These are phyloP conservation scores for Stramenopiles sp. DNA, from an alignment of 352 stramenopile species.

Conservation along the genomic window DNA sequence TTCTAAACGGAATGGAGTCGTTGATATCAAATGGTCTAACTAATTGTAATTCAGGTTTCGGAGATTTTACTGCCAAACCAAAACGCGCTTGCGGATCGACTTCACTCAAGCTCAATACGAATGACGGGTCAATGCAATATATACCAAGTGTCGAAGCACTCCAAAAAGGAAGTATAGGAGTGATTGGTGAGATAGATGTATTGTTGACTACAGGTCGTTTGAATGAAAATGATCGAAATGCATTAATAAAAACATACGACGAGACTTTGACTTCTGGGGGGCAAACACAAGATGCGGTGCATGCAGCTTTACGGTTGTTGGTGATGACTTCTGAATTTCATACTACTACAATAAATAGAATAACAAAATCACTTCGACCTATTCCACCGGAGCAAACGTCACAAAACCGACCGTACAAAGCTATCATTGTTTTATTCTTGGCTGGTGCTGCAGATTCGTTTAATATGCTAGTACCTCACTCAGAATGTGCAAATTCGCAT, in stretches of 20 bases:
- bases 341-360: conserved; percentile 17
- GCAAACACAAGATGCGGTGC: background rate
- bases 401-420: conserved; percentile 24
- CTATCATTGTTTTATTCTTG: conserved; percentile 32
- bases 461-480: conserved; percentile 29
- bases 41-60: conserved; percentile 20
- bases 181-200: conserved; percentile 29
- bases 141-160: background rate
- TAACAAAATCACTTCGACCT: background rate
- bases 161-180: background rate
- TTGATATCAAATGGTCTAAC: conserved; percentile 21
- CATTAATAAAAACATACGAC: background rate
- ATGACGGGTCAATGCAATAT: background rate
- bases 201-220: conserved; percentile 30
- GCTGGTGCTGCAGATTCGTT: conserved; percentile 28
- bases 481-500: conserved; percentile 18
- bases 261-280: background rate
- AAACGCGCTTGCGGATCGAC: background rate
- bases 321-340: conserved; percentile 30
- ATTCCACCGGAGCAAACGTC: background rate
- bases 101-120: background rate
- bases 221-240: background rate
- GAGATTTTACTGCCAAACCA: background rate
- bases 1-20: conserved; percentile 30
- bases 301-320: conserved; percentile 25